Percentiles rank a stretch among this genome's conserved stretches.
Evolutionary conservation across 2,329 filamentous ascomycete genomes (phyloP).

Genomic region (Penicillium sp.): DNA sequence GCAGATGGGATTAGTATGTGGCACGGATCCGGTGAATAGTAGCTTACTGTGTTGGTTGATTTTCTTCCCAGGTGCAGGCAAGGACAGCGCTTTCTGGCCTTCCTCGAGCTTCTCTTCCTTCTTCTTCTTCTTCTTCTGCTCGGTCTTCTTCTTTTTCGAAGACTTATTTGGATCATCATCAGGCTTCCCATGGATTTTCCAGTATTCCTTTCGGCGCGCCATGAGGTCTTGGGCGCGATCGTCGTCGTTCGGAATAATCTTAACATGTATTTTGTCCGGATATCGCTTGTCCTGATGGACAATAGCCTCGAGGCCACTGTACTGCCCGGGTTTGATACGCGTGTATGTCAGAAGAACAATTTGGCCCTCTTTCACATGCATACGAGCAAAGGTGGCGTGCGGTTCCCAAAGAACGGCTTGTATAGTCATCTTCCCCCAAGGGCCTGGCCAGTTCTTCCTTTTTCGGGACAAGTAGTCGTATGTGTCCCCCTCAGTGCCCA

Average conservation of each 20-base stretch:
- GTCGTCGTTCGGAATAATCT: conserved; percentile 50
- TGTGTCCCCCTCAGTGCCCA: conserved; percentile 54
- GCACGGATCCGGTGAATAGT: neutral
- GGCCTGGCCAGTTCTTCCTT: conserved; percentile 65
- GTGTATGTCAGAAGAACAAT: conserved; percentile 73
- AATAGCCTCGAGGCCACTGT: conserved; percentile 68
- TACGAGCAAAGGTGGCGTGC: conserved; percentile 62
- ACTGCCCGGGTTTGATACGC: conserved; percentile 62
- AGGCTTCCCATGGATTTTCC: conserved; percentile 50
- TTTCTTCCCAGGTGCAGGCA: conserved; percentile 29
- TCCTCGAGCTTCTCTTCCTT: conserved; percentile 31
- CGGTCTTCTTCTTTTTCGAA: conserved; percentile 28
- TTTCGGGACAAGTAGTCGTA: conserved; percentile 54
- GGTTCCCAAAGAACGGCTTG: conserved; percentile 70
- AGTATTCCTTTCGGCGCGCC: conserved; percentile 66
- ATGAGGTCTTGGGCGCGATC: conserved; percentile 59
- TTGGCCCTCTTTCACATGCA: conserved; percentile 58
- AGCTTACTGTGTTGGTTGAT: conserved; percentile 47
- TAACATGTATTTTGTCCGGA: conserved; percentile 60
- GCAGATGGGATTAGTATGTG: neutral
- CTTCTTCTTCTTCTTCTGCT: conserved; percentile 34
- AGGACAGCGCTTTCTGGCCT: conserved; percentile 26
- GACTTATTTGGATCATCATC: conserved; percentile 42
- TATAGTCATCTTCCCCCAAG: conserved; percentile 70
- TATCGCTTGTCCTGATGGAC: conserved; percentile 63